Conservation (phyloP, 768 basidiomycete species). For the Trametes maxima region DNA sequence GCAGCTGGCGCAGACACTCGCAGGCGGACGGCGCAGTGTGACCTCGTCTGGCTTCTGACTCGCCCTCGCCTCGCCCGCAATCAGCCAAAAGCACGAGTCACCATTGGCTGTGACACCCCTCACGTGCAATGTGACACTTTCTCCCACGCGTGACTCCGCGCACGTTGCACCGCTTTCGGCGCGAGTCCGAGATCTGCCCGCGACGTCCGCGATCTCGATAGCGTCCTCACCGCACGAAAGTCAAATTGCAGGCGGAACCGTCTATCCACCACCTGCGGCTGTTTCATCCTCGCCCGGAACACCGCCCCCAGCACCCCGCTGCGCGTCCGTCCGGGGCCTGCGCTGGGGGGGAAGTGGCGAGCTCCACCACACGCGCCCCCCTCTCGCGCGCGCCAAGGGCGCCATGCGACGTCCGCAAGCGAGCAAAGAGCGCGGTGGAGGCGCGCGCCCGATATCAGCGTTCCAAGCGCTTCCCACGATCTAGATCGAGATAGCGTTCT, state of each 20-base stretch:
- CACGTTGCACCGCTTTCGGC: slow-evolving; percentile 19
- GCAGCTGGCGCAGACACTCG: too few species aligned
- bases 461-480: slow-evolving; percentile 5
- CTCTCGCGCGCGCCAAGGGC: too few species aligned
- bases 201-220: slow-evolving; percentile 14
- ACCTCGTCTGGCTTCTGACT: too few species aligned
- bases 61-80: neutral
- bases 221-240: neutral
- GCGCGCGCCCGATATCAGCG: slow-evolving; percentile 8
- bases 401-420: neutral
- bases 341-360: too few species aligned
- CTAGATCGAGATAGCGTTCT: slow-evolving; percentile 23
- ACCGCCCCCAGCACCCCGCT: neutral
- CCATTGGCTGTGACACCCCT: slow-evolving; percentile 15
- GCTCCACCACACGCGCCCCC: too few species aligned
- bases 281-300: neutral
- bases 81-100: slow-evolving; percentile 16
- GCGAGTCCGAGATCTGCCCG: slow-evolving; percentile 9
- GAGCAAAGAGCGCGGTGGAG: neutral
- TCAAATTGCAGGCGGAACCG: neutral
- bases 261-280: slow-evolving; percentile 1
- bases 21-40: too few species aligned
- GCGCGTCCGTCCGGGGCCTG: too few species aligned
- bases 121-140: slow-evolving; percentile 12
- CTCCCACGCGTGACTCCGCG: neutral